Base-by-base conservation (phyloP, 139 green algal species). In the Parachlorella kessleri region DNA sequence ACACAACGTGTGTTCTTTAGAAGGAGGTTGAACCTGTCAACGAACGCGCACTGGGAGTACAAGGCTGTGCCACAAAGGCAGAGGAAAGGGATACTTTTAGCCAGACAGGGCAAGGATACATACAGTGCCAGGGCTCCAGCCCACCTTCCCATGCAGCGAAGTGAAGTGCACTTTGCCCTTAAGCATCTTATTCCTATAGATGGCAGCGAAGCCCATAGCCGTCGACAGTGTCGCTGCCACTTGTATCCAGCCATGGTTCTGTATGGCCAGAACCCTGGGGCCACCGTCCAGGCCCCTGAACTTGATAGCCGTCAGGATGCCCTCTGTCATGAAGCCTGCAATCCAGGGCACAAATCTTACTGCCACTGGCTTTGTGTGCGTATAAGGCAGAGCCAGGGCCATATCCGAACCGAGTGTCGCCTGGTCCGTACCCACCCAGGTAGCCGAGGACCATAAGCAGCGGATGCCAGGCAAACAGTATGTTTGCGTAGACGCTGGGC, bases 121-220 rank as follows among this genome's bases (percentile, higher is more conserved):
- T n/a, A n/a, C n/a, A n/a, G n/a, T n/a, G n/a, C n/a, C n/a, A n/a
- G n/a, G 21, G 9, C 9, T n/a, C 33, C 26, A 68, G 1, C 74
- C 74, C 30, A 84, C 54, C 53, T 87, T 87, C n/a, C 82, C 82
- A 32, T 87, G 82, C 41, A 87, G 72, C 30, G 32, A 68, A 2
- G 40, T 74, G 37, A 87, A 87, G 67, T 87, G 82, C 35, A 55
- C 35, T 63, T 87, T 87, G 39, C 63, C 70, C n/a, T 84, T 81
- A 1, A 84, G 55, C 67, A 83, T 76, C 85, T 93, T 93, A 78
- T 92, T 92, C n/a, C 73, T 48, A 64, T 88, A 91, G 28, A 93
- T 93, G 18, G 82, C 82, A 0, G 73, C 85, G 32, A 92, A 91
- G 2, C 89, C 89, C 18, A 91, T 67, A 3, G 42, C 23, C 4